Percentiles rank a stretch among this genome's conserved stretches.
Conservation (phyloP, 306 rosid genomes). For the Spatholobus suberectus region DNA sequence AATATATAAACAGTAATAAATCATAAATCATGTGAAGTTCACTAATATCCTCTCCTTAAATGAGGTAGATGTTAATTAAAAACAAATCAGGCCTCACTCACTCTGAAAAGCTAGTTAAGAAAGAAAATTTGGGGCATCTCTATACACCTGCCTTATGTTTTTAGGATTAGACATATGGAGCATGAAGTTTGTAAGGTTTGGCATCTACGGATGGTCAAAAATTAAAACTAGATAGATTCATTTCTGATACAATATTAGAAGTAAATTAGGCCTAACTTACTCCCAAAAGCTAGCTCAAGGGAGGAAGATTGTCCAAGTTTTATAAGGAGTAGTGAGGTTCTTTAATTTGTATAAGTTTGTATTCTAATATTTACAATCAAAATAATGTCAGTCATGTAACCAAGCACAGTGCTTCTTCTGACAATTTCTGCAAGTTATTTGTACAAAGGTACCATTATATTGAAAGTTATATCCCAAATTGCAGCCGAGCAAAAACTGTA, state of each 20-base stretch:
- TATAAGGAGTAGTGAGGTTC: neutral
- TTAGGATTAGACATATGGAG: neutral
- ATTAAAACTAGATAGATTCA: neutral
- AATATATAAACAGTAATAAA: conserved; percentile 23
- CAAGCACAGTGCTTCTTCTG: conserved; percentile 31
- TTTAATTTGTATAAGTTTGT: neutral
- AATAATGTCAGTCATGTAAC: conserved; percentile 19
- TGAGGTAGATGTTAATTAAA: neutral
- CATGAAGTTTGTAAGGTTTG: neutral
- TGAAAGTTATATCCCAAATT: conserved; percentile 38
- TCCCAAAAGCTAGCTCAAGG: neutral
- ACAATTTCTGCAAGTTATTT: conserved; percentile 37
- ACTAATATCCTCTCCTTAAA: conserved; percentile 27
- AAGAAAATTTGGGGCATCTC: neutral
- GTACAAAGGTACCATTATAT: conserved; percentile 29
- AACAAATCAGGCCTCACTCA: neutral
- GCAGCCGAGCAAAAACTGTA: conserved; percentile 98
- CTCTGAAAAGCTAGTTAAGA: neutral
- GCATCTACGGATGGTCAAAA: neutral
- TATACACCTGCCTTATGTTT: neutral
- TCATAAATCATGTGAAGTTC: conserved; percentile 9
- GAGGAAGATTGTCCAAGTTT: neutral
- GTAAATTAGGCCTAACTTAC: neutral
- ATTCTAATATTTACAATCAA: conserved; percentile 9
- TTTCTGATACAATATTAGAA: neutral